Conservation (phyloP, 2,329 filamentous ascomycete species). For the Alternaria solani region DNA sequence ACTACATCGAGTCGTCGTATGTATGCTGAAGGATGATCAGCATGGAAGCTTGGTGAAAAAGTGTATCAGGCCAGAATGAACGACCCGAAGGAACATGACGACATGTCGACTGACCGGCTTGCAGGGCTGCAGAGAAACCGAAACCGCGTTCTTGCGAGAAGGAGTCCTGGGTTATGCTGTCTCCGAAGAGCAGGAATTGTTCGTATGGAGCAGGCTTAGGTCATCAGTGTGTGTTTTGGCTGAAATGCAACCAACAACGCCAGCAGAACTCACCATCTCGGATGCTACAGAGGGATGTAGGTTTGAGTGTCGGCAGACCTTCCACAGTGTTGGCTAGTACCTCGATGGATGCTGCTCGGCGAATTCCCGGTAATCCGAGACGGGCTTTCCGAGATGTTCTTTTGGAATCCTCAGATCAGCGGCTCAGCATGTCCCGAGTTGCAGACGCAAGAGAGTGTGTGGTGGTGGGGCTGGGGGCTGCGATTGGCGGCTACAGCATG, state of each 20-base stretch:
- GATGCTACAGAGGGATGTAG: constrained; percentile 1
- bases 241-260: background rate
- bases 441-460: constrained; percentile 7
- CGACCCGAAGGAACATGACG: background rate
- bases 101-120: constrained; percentile 64
- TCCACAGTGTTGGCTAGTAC: constrained; percentile 1
- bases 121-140: constrained; percentile 75
- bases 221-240: constrained; percentile 6
- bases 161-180: constrained; percentile 81
- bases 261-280: constrained; percentile 20
- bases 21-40: constrained; percentile 65
- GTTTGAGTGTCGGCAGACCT: background rate
- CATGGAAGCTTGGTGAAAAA: background rate
- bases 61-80: constrained; percentile 8
- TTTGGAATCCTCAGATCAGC: constrained; percentile 1
- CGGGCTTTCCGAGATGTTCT: background rate
- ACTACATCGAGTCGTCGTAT: constrained; percentile 82
- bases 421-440: constrained; percentile 1
- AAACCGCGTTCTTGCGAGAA: constrained; percentile 71
- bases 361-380: constrained; percentile 4
- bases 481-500: constrained; percentile 8
- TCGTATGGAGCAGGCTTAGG: constrained; percentile 46
- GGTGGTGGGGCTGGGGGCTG: constrained; percentile 5
- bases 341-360: constrained; percentile 4
- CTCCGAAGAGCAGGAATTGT: constrained; percentile 79